Base-by-base conservation (phyloP, 1,284 basidiomycete genomes). In the Heterobasidion occidentale region DNA sequence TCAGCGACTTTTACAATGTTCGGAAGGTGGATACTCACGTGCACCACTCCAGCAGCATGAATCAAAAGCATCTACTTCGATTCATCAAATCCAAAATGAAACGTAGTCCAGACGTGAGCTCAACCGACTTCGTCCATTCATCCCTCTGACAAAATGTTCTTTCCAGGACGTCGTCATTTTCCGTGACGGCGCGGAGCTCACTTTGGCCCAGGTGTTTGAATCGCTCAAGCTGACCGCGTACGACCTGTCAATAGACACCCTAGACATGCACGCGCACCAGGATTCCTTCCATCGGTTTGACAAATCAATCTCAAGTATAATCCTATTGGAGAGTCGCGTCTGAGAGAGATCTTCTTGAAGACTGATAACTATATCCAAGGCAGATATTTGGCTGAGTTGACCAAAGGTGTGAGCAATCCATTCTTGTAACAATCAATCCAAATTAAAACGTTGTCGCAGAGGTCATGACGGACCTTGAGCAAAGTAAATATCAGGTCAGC, bases 51-150 rank as follows among this genome's bases (percentile, higher is more conserved):
- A 97, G 95, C 55, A 90, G 91, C 70, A 98, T 99, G 96, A 99
- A 99, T 71, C 97, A 99, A 71, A 99, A 99, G 73, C 97, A 99
- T 74, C 75, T 99, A n/a, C 76, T 99, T 27, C 94, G 97, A 6
- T 99, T 99, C 74, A 99, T 99, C 78, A 99, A 99, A 71, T 86
- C 88, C 48, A 98, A 99, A 72, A 93, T 94, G 88, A 94, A 92
- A 72, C 83, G 83, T 33, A 83, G 77, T 64, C 84, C 92, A 1
- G 66, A 93, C 52, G 90, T 89, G 59, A 42, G 53, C 7, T 46
- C 20, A 36, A 27, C 46, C n/a, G 57, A 35, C 20, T 19, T 9
- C 3, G n/a, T n/a, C 45, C 51, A 36, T 38, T 55, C 51, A 47
- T 46, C n/a, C 15, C 12, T 17, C 6, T 42, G 38, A n/a, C 27